Conservation (phyloP, 2,329 filamentous ascomycete species). For the Dryadomyces sulphureus region DNA sequence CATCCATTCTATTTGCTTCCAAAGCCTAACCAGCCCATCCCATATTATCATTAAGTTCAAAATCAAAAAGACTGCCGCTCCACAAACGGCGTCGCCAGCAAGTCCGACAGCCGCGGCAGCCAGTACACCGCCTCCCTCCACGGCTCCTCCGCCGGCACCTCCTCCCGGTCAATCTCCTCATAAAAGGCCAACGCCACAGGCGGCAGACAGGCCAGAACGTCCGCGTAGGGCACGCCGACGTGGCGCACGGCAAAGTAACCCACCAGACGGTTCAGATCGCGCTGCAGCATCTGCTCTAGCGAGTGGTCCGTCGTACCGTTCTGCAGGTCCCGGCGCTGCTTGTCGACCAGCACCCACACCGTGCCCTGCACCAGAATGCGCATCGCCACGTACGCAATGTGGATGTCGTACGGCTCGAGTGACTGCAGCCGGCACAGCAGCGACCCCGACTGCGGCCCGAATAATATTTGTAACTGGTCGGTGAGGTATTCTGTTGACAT, state of each 20-base stretch:
- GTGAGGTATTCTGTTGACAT: constrained; percentile 5
- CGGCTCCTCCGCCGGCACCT: neutral
- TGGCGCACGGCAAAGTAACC: constrained; percentile 1
- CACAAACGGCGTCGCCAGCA: neutral
- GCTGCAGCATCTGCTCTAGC: constrained; percentile 6
- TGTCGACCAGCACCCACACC: constrained; percentile 8
- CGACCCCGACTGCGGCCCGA: constrained; percentile 1
- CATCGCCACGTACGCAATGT: constrained; percentile 9
- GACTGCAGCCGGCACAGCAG: constrained; percentile 5
- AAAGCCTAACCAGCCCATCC: too few relatives aligned
- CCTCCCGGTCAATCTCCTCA: neutral
- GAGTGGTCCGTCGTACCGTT: constrained; percentile 7
- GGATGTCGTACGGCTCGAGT: neutral
- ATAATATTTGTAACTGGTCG: constrained; percentile 4
- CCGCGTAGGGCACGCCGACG: neutral
- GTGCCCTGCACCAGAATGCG: constrained; percentile 9
- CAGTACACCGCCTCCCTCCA: constrained; percentile 6
- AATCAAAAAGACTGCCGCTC: neutral
- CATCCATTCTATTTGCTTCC: too few relatives aligned
- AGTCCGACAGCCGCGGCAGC: constrained; percentile 1
- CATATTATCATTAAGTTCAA: too few relatives aligned
- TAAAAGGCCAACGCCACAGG: neutral
- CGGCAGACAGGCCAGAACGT: neutral
- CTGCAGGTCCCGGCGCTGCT: constrained; percentile 9
- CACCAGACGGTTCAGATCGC: constrained; percentile 5